Evolutionary conservation across 805 yeast genomes (phyloP).

Genomic region (Wickerhamomyces strasburgensis): DNA sequence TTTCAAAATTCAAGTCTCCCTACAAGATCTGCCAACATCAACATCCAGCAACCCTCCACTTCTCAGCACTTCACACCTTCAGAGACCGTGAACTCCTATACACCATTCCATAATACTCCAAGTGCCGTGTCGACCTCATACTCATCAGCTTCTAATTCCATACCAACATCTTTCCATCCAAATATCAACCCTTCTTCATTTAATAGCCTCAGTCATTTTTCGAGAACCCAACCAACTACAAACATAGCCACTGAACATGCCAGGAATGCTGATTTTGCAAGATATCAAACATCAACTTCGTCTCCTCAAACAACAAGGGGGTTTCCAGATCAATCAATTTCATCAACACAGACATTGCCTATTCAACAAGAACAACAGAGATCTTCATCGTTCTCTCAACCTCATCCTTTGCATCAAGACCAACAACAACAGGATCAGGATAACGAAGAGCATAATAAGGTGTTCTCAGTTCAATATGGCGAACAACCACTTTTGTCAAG

Average conservation of each 20-base stretch:
- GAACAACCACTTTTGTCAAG: constrained; percentile 4
- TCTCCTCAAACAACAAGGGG: constrained; percentile 11
- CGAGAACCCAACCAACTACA: constrained; percentile 48
- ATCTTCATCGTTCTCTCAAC: too few relatives aligned
- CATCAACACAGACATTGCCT: constrained; percentile 2
- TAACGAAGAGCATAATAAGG: constrained; percentile 2
- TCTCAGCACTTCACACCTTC: constrained; percentile 27
- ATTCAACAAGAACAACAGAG: constrained; percentile 1
- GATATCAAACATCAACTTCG: constrained; percentile 10
- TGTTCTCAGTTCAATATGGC: constrained; percentile 8
- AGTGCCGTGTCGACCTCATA: constrained; percentile 43
- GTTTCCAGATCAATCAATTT: constrained; percentile 2
- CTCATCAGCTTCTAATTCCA: constrained; percentile 29
- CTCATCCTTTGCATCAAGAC: constrained; percentile 13
- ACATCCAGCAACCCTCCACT: constrained; percentile 24
- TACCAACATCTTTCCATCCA: constrained; percentile 16
- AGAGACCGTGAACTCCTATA: constrained; percentile 23
- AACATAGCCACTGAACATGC: constrained; percentile 28
- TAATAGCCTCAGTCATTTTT: constrained; percentile 24
- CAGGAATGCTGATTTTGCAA: constrained; percentile 14
- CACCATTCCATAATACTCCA: constrained; percentile 43
- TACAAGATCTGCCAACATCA: constrained; percentile 21
- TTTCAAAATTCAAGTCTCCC: constrained; percentile 7
- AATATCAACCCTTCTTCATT: constrained; percentile 14
- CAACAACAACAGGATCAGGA: constrained; percentile 13